These are phyloP conservation scores for Eucommia ulmoides DNA, from an alignment of 257 asterid genomes.

Conservation along the genomic window DNA sequence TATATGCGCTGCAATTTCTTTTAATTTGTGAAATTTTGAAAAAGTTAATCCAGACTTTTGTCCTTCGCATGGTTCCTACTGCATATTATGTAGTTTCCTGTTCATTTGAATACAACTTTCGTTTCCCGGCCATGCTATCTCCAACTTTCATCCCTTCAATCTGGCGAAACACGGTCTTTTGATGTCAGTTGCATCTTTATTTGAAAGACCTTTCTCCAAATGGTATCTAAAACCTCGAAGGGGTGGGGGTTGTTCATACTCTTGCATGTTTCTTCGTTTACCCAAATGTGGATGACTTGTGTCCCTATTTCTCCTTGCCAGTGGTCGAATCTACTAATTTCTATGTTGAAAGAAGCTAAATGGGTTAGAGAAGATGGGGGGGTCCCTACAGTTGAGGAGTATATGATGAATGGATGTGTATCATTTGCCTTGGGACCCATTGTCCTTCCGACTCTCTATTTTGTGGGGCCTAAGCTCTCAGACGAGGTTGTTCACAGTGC, in stretches of 20 bases:
- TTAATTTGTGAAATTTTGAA: too few species aligned
- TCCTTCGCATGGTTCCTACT: neutral
- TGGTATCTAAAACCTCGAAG: neutral
- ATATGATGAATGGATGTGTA: conserved; percentile 53
- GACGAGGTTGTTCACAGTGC: conserved; percentile 50
- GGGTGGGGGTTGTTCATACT: neutral
- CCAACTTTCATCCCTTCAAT: conserved; percentile 1
- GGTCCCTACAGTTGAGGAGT: conserved; percentile 53
- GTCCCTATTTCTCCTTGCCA: conserved; percentile 25
- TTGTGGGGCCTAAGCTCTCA: conserved; percentile 70
- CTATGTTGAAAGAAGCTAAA: conserved; percentile 81
- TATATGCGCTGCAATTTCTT: neutral
- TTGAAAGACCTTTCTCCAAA: neutral
- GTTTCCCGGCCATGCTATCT: too few species aligned
- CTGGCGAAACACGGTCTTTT: neutral
- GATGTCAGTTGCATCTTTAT: neutral
- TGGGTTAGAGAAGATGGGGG: conserved; percentile 36
- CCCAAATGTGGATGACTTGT: conserved; percentile 1
- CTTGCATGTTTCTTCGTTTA: too few species aligned
- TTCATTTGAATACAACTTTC: neutral
- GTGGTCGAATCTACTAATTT: conserved; percentile 65
- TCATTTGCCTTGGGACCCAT: conserved; percentile 92
- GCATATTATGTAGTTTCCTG: neutral
- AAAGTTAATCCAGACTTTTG: too few species aligned
- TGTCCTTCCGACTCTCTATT: conserved; percentile 71